These are phyloP conservation scores for Halophytophthora batemanensis DNA, from an alignment of 352 stramenopile species.

Conservation along the genomic window DNA sequence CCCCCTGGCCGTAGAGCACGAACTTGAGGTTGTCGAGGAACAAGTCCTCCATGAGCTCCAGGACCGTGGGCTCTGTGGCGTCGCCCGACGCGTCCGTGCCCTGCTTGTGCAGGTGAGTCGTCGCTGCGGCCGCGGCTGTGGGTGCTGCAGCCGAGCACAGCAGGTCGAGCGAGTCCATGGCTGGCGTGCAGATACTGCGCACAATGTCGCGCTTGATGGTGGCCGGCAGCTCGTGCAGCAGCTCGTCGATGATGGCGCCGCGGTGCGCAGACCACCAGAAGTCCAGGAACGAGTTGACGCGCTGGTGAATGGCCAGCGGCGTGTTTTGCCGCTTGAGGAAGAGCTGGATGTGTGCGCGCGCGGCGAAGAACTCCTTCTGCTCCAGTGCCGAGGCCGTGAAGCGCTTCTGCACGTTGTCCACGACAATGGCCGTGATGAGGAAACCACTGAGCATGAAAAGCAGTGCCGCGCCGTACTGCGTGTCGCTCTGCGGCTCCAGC, in stretches of 20 bases:
- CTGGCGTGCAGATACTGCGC: constrained; percentile 50
- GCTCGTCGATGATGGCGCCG: constrained; percentile 55
- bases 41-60: constrained; percentile 37
- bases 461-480: constrained; percentile 44
- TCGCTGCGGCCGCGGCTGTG: neutral
- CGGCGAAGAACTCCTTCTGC: constrained; percentile 67
- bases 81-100: neutral
- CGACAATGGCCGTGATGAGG: constrained; percentile 59
- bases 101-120: neutral
- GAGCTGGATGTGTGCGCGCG: constrained; percentile 47
- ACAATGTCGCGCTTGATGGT: constrained; percentile 60
- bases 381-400: constrained; percentile 67
- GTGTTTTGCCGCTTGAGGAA: constrained; percentile 64
- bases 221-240: constrained; percentile 48
- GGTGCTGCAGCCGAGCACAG: constrained; percentile 18
- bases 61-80: constrained; percentile 11
- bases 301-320: constrained; percentile 43
- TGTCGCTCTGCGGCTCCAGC: constrained; percentile 47
- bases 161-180: constrained; percentile 39
- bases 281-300: constrained; percentile 64
- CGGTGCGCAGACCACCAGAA: constrained; percentile 70
- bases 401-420: constrained; percentile 66
- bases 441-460: constrained; percentile 69
- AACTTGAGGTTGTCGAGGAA: constrained; percentile 60
- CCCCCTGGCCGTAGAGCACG: constrained; percentile 51